phyloP scores from a whole-genome alignment of 1,284 basidiomycete genomes.

The Cutaneotrichosporon cavernicola region DNA sequence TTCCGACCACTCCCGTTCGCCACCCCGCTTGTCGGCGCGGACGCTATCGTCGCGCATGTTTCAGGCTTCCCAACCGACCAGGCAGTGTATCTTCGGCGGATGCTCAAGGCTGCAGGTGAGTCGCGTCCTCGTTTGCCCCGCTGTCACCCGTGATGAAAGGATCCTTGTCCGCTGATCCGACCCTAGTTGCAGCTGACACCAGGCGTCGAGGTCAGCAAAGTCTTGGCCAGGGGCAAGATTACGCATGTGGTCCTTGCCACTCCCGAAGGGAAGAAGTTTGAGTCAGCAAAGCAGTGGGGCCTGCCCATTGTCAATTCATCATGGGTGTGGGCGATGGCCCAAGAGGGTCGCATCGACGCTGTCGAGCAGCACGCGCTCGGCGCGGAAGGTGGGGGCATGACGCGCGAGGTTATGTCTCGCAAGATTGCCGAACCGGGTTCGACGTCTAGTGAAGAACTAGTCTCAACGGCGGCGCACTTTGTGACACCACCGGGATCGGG shows the following conservation, averaged over 20 bases:
- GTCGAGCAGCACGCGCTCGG: constrained; percentile 28
- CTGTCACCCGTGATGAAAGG: background rate
- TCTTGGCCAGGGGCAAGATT: constrained; percentile 33
- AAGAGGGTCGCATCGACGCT: constrained; percentile 32
- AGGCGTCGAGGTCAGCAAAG: constrained; percentile 37
- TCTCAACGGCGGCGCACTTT: background rate
- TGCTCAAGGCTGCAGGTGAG: constrained; percentile 43
- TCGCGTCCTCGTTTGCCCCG: background rate
- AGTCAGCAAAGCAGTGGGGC: constrained; percentile 43
- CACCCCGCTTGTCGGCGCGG: constrained; percentile 39
- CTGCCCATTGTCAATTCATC: constrained; percentile 37
- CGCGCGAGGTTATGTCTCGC: background rate
- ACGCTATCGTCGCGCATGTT: constrained; percentile 35
- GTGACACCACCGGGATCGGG: background rate
- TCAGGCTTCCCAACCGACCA: constrained; percentile 42
- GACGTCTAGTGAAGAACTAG: background rate
- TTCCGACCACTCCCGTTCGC: constrained; percentile 40
- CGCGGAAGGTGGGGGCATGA: background rate
- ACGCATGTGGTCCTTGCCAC: constrained; percentile 43
- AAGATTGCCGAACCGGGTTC: background rate
- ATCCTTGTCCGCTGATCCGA: too few relatives aligned
- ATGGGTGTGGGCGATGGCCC: constrained; percentile 44
- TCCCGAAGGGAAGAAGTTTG: constrained; percentile 37
- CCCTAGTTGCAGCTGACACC: background rate
- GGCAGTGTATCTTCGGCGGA: constrained; percentile 37